Percentiles rank a stretch among this genome's conserved stretches.
phyloP scores from a whole-genome alignment of 805 yeast genomes.

The Scheffersomyces lignosus region DNA sequence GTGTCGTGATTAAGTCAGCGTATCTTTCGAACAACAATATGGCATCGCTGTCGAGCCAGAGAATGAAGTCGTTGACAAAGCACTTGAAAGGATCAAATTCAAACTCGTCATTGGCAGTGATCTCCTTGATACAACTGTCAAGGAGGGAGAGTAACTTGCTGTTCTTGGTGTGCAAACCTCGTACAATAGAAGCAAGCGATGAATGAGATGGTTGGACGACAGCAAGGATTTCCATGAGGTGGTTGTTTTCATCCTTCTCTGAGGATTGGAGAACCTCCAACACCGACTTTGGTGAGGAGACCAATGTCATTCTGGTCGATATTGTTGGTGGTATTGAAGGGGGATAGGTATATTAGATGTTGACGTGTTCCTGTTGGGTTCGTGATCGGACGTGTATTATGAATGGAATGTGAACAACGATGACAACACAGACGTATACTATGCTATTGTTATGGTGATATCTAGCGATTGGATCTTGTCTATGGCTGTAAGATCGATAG shows the following conservation, averaged over 20 bases:
- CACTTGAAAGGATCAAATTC: constrained; percentile 32
- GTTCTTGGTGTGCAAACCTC: constrained; percentile 44
- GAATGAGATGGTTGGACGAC: constrained; percentile 30
- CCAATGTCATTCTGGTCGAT: too few relatives aligned
- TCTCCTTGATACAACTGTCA: constrained; percentile 12
- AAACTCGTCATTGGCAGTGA: constrained; percentile 12
- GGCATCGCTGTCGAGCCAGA: constrained; percentile 39
- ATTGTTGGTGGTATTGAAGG: too few relatives aligned
- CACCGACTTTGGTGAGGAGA: too few relatives aligned
- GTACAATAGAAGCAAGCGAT: constrained; percentile 29
- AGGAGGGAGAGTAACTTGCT: constrained; percentile 23
- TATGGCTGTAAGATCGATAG: too few relatives aligned
- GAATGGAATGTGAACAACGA: too few relatives aligned
- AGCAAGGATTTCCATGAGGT: constrained; percentile 36
- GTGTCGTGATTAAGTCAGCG: constrained; percentile 13
- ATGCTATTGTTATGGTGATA: too few relatives aligned
- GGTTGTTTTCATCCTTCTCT: constrained; percentile 33
- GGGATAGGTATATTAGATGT: too few relatives aligned
- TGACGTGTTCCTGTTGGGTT: too few relatives aligned
- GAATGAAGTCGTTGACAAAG: constrained; percentile 38
- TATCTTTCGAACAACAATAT: constrained; percentile 36
- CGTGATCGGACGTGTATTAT: too few relatives aligned
- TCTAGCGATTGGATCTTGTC: too few relatives aligned
- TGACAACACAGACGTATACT: too few relatives aligned
- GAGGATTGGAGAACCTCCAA: constrained; percentile 13